Conservation (phyloP, 2,329 filamentous ascomycete species). For the Aspergillus pseudoterreus region DNA sequence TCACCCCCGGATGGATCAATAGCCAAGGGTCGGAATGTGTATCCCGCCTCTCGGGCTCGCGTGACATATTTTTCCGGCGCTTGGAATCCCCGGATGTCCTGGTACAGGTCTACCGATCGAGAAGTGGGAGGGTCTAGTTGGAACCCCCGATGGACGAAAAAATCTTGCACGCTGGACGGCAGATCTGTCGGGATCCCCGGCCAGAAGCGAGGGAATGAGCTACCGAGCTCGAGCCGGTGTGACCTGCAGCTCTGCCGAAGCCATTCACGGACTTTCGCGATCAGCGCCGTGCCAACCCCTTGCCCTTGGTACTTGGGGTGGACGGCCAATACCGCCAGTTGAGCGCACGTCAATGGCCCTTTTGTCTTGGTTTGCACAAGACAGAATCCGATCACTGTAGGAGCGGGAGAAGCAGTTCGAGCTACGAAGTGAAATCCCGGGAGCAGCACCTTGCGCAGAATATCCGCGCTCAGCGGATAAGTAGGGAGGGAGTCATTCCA, state of each 20-base stretch:
- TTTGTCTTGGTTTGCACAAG: conserved; percentile 30
- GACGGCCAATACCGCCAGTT: conserved; percentile 39
- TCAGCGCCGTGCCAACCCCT: conserved; percentile 38
- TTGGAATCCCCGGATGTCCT: conserved; percentile 34
- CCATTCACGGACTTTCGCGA: conserved; percentile 27
- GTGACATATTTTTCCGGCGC: conserved; percentile 33
- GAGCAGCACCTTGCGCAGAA: conserved; percentile 25
- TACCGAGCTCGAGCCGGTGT: conserved; percentile 23
- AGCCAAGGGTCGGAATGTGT: conserved; percentile 35
- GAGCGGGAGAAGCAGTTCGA: conserved; percentile 8
- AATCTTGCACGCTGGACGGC: conserved; percentile 30
- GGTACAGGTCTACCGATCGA: conserved; percentile 39
- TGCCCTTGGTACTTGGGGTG: conserved; percentile 29
- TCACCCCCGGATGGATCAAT: conserved; percentile 20
- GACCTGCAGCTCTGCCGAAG: conserved; percentile 23
- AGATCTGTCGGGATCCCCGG: conserved; percentile 42
- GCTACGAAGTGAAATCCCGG: conserved; percentile 36
- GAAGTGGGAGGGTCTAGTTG: conserved; percentile 21
- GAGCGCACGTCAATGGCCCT: conserved; percentile 20
- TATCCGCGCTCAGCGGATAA: conserved; percentile 29
- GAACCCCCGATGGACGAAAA: conserved; percentile 43
- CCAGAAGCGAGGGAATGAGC: conserved; percentile 45
- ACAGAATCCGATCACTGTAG: conserved; percentile 35
- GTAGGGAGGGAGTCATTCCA: conserved; percentile 37
- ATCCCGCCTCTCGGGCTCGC: conserved; percentile 31